These are phyloP conservation scores for Heimioporus sp. DNA, from an alignment of 768 basidiomycete genomes.

Conservation along the genomic window DNA sequence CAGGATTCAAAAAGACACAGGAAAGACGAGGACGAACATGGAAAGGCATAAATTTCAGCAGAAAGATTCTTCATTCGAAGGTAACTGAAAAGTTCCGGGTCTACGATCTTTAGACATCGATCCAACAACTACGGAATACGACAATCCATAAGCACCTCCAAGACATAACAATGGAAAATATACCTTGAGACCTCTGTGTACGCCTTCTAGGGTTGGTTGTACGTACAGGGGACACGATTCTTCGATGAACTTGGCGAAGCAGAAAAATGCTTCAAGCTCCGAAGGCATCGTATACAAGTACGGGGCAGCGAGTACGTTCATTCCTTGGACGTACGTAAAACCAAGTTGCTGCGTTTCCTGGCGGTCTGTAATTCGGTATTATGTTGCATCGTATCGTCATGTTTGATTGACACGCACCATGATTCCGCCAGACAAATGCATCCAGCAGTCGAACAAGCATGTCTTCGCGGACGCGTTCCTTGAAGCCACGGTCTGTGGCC, in stretches of 20 bases:
- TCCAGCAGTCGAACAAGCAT: constrained; percentile 96
- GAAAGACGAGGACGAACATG: constrained; percentile 56
- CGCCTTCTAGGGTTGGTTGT: constrained; percentile 92
- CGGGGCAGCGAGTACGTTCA: constrained; percentile 98
- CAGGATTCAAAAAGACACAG: neutral
- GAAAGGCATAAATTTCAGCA: constrained; percentile 97
- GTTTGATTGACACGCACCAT: constrained; percentile 48
- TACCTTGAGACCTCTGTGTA: constrained; percentile 92
- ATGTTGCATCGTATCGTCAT: neutral
- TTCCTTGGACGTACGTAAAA: constrained; percentile 97
- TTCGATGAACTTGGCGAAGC: constrained; percentile 96
- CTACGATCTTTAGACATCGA: constrained; percentile 87
- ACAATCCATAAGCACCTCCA: neutral
- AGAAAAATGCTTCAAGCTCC: constrained; percentile 97
- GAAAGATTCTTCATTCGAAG: constrained; percentile 88
- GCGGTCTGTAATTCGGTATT: constrained; percentile 47
- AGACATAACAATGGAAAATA: constrained; percentile 16
- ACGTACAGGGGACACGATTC: constrained; percentile 95
- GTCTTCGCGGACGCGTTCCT: constrained; percentile 93
- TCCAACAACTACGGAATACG: constrained; percentile 71
- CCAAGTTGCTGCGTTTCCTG: constrained; percentile 77
- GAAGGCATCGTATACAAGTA: constrained; percentile 98
- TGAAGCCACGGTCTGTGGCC: constrained; percentile 97
- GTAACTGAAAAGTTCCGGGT: constrained; percentile 79
- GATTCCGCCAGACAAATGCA: constrained; percentile 96